Conservation (phyloP, 805 yeast genomes). For the Hyphopichia homilentoma region DNA sequence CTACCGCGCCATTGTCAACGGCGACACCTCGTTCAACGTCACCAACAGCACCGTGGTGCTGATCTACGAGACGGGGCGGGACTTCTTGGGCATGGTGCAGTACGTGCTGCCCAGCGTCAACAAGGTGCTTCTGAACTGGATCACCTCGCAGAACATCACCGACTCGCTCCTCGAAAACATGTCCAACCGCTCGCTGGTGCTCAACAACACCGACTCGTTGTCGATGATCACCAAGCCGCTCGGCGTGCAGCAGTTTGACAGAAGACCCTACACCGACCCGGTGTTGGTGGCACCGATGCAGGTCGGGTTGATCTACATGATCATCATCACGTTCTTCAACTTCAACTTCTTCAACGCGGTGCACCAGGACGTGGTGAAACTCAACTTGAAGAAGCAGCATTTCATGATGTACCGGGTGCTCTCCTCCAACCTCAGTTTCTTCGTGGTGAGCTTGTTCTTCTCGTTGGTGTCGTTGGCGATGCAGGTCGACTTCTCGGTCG, state of each 20-base stretch:
- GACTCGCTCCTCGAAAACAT: conserved; percentile 10
- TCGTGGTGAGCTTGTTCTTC: conserved; percentile 56
- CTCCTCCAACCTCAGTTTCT: conserved; percentile 48
- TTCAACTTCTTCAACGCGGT: conserved; percentile 55
- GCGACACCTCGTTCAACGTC: conserved; percentile 26
- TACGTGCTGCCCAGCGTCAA: conserved; percentile 41
- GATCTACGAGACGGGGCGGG: conserved; percentile 63
- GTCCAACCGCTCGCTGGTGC: conserved; percentile 11
- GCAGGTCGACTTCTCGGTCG: conserved; percentile 53
- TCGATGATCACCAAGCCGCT: conserved; percentile 30
- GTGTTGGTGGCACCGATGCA: conserved; percentile 65
- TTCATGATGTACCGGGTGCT: conserved; percentile 51
- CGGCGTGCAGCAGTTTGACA: conserved; percentile 36
- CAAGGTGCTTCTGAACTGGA: conserved; percentile 30
- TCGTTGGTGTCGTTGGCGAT: conserved; percentile 63
- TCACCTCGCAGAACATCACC: conserved; percentile 21
- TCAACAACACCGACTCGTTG: conserved; percentile 10
- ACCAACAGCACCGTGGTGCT: conserved; percentile 30
- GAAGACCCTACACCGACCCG: conserved; percentile 47
- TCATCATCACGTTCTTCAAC: conserved; percentile 71
- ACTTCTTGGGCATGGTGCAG: conserved; percentile 44
- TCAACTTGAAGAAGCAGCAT: conserved; percentile 38
- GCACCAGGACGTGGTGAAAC: conserved; percentile 46
- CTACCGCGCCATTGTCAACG: conserved; percentile 35
- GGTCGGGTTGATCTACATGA: conserved; percentile 69